Evolutionary conservation across 1,284 basidiomycete species (phyloP), one percentile per base, ranked within the genome.

Genomic region (Thelephora terrestris): DNA sequence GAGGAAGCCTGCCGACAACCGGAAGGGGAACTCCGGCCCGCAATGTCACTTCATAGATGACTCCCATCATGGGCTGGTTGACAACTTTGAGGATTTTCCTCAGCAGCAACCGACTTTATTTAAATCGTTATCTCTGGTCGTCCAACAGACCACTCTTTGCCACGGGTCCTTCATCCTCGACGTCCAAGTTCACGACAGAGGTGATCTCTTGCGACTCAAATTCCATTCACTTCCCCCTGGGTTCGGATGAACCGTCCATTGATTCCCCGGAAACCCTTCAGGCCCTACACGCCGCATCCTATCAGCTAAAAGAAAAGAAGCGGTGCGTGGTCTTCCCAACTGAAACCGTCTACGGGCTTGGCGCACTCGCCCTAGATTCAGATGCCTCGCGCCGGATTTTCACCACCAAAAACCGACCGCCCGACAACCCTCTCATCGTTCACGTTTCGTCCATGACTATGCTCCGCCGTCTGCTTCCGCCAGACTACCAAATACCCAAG

Each of bases 271-370:
- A 57, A 35, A 63, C 62, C 2, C 46, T 50, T 10, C 45, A 57
- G 37, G 60, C 58, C 23, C 53, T 64, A 39, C 50, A 53, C 17
- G 50, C 48, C n/a, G 63, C 62, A 7, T 53, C 60, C 5, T 44
- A 54, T 17, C 50, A 56, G 12, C 55, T 64, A 4, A 56, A 58
- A 16, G 51, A 54, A 12, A 48, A 48, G 17, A 42, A 42, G n/a
- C 53, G 60, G 42, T 56, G 57, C 14, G 90, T 99, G 37, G 93
- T 86, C 0, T 92, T 99, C 59, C 95, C 96, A 0, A 98, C 96
- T 25, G 96, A 99, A 67, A 99, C 96, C 0, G 96, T 99, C 20
- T 99, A 99, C 64, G 96, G 96, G 1, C 79, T 99, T 4, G 96
- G 91, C 20, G 96, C 91, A 0, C 73, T 85, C 35, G 93, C 94